These are phyloP conservation scores for Gossypium rotundifolium DNA, from an alignment of 345 rosid species.

Conservation along the genomic window DNA sequence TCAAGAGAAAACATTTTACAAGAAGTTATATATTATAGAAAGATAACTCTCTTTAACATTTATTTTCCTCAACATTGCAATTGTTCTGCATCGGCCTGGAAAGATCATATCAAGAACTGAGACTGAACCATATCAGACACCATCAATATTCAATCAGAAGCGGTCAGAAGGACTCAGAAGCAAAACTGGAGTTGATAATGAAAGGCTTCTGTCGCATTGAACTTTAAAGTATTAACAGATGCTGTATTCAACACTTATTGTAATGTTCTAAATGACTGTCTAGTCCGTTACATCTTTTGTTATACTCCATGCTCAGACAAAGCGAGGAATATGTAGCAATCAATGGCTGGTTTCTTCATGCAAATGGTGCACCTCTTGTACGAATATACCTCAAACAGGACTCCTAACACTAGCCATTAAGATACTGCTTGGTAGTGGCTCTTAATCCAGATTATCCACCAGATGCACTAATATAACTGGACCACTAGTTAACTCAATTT, in stretches of 20 bases:
- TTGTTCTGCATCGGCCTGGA: background rate
- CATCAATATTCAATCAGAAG: background rate
- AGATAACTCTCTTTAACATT: background rate
- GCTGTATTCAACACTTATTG: background rate
- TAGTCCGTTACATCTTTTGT: constrained; percentile 1
- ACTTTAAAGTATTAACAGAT: background rate
- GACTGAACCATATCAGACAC: background rate
- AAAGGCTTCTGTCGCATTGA: background rate
- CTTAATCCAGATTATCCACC: constrained; percentile 1
- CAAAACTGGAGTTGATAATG: background rate
- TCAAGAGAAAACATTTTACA: background rate
- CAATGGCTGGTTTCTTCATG: background rate
- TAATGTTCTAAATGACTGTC: background rate
- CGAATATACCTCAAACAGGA: background rate
- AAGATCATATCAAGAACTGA: background rate
- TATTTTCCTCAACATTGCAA: background rate
- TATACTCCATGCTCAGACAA: background rate
- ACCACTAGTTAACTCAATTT: background rate
- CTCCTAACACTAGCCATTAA: background rate
- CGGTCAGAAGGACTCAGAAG: background rate
- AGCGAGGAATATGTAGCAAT: background rate
- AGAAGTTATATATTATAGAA: background rate
- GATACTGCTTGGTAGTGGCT: background rate
- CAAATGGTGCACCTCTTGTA: background rate
- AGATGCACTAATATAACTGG: background rate